Base-by-base conservation (phyloP, 164 flowering plant genomes). In the Saururus chinensis region DNA sequence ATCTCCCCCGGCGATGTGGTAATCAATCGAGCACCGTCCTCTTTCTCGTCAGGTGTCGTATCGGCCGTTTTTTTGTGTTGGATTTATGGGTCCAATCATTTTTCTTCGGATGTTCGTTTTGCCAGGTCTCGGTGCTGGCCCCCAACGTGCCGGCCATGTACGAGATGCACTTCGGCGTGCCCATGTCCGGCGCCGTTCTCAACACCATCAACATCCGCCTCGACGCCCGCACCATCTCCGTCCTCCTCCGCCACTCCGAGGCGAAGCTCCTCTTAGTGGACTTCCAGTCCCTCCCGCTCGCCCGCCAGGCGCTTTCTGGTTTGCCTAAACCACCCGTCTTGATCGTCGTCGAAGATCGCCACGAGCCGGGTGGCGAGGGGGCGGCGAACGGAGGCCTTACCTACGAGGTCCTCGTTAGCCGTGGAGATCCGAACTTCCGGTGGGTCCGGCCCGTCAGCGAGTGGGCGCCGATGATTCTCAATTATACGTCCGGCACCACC, bases 171-270 rank as follows among this genome's bases (percentile, higher is more conserved):
- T 77, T 77, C 56, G 74, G 64, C 14, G 66, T 74, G 5, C 80
- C 80, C 30, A 77, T 77, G 80, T 14, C 51, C 62, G 77, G 77
- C 0, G 80, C 78, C 5, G 20, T 77, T 3, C 74, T 77, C 62
- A 74, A 74, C 80, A 64, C 92, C 56, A 84, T 90, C 60, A 93
- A 93, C 69, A 76, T 84, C 17, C 68, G 95, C 53, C 88, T 77
- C 59, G 80, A 74, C 59, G 66, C 77, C 9, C 73, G 74, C 22
- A 77, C 74, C 30, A 51, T 77, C 57, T 74, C 77, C 56, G 61
- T 70, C 7, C 62, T 74, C 56, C 72, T 77, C 61, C 62, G 55
- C 12, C 80, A 77, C 65, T 41, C 71, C 64, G 74, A 68, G 24
- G 64, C 76, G 21, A 74, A 68, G 19, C 57, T 75, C n/a, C 10